Base-by-base conservation (phyloP, 768 basidiomycete species). In the Porphyrellus cyaneotinctus region DNA sequence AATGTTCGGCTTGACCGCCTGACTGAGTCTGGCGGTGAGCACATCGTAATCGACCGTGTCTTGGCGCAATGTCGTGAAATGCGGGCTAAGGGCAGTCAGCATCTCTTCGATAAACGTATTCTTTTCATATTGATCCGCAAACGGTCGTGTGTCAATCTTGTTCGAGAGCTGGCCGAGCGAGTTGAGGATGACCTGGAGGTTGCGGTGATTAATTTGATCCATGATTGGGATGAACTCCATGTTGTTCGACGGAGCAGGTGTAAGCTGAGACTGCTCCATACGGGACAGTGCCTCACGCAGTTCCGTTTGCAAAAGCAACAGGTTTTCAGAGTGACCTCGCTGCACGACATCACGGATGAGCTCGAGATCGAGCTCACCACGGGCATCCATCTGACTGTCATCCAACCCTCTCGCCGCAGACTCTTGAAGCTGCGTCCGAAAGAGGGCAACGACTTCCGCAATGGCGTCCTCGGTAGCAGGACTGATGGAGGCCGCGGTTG, bases 1-100 rank as follows among this genome's bases (percentile, higher is more conserved):
- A 23, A 93, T 91, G 58, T 91, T 87, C 8, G 91, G 91, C 61
- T 92, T 91, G 63, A 93, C 91, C 0, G 91, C 87, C 67, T 93
- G 87, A 22, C 86, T 78, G 15, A 93, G 80, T 60, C 82, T 82
- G 41, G 74, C 75, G 2, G 91, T 93, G 52, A 93, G 72, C 58
- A 78, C 75, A 32, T 91, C 87, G 61, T 92, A 89, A 63, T 93
- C 89, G 43, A 93, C 75, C 13, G 82, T 74, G 48, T 88, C 88
- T 24, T 79, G 73, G 24, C 79, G 84, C 20, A 86, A 64, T 1
- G 83, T 75, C 4, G 74, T 68, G n/a, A 92, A 69, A 47, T 81
- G 75, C 0, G 91, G 89, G 7, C 74, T 67, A 33, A 91, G 70
- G 11, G 76, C 78, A 39, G 70, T 67, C 59, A 84, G 69, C 14